Conservation (phyloP, 768 basidiomycete species). For the Butyriboletus loyo region DNA sequence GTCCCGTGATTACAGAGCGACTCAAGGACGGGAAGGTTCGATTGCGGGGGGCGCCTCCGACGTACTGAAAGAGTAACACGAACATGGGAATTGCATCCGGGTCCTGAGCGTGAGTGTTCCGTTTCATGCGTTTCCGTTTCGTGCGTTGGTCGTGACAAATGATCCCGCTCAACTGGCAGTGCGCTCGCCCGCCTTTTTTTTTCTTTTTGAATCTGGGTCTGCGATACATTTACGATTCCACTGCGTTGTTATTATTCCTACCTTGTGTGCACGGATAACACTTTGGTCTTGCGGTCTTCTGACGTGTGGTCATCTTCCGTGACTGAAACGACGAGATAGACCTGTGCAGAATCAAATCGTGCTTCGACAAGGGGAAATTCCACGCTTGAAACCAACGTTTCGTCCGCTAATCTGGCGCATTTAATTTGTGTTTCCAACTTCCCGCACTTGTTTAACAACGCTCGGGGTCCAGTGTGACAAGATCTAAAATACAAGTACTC, state of each 20-base stretch:
- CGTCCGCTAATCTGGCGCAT: too few relatives aligned
- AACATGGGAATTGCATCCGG: not conserved
- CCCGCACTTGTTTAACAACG: too few relatives aligned
- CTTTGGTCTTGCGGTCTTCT: not conserved
- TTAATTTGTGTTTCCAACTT: too few relatives aligned
- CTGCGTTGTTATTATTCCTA: not conserved
- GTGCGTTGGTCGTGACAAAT: not conserved
- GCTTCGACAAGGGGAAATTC: too few relatives aligned
- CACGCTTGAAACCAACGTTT: too few relatives aligned
- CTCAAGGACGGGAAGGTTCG: conserved; percentile 67
- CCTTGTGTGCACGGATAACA: not conserved
- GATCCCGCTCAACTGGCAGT: not conserved
- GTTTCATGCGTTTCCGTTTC: not conserved
- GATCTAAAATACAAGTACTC: not conserved
- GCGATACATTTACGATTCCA: not conserved
- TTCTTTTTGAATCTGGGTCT: too few relatives aligned
- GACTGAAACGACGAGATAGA: not conserved
- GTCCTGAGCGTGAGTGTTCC: not conserved
- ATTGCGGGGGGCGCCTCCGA: conserved; percentile 64
- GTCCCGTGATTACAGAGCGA: conserved; percentile 75
- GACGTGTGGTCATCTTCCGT: not conserved
- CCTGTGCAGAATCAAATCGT: not conserved
- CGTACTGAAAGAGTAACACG: not conserved
- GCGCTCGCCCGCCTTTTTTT: too few relatives aligned
- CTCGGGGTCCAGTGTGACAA: too few relatives aligned